A percentile compares a stretch with the other conserved stretches of the same genome.
Conservation (phyloP, 202 grass and related monocot species). For the Brachypodium distachyon region DNA sequence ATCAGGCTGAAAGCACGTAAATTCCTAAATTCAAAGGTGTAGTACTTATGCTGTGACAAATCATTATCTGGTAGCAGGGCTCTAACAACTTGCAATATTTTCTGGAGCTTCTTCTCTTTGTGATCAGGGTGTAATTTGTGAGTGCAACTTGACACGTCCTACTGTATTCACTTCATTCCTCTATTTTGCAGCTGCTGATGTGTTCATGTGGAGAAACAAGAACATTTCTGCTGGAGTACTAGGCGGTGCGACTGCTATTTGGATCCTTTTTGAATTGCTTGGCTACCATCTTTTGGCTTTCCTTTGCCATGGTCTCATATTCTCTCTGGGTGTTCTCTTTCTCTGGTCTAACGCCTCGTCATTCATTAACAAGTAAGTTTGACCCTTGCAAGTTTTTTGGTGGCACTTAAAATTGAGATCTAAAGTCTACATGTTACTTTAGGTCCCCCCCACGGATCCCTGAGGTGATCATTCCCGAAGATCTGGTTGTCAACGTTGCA, state of each 20-base stretch:
- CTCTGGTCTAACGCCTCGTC: conserved; percentile 82
- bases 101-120: neutral
- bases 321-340: conserved; percentile 73
- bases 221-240: conserved; percentile 82
- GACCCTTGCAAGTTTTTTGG: neutral
- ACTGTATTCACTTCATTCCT: neutral
- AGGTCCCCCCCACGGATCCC: conserved; percentile 69
- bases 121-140: neutral
- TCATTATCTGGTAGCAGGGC: neutral
- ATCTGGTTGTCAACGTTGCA: conserved; percentile 54
- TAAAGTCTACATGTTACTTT: conserved; percentile 5
- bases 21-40: neutral
- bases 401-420: neutral
- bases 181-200: conserved; percentile 74
- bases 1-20: neutral
- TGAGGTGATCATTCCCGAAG: conserved; percentile 66
- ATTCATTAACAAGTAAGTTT: conserved; percentile 75
- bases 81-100: neutral
- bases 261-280: conserved; percentile 81
- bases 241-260: conserved; percentile 51
- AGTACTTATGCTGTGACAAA: neutral
- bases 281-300: conserved; percentile 86
- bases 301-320: conserved; percentile 69
- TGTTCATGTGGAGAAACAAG: conserved; percentile 91
- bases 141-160: neutral